phyloP scores from a whole-genome alignment of 345 rosid species.

The Moricandia moricandioides region DNA sequence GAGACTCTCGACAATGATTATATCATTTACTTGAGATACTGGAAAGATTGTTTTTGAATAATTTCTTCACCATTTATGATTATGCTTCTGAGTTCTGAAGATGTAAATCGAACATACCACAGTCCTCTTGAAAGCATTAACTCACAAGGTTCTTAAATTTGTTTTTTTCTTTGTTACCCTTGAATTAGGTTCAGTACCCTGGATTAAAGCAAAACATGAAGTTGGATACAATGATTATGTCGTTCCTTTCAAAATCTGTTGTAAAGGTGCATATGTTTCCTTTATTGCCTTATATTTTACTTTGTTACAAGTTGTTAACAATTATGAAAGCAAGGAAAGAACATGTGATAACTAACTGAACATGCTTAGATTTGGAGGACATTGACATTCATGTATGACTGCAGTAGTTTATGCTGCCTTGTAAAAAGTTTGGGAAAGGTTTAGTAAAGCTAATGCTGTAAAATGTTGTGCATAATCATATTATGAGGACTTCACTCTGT shows the following conservation, averaged over 20 bases:
- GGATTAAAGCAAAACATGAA: slow-evolving; percentile 70
- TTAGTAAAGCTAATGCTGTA: neutral
- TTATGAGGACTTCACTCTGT: neutral
- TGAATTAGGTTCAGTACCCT: slow-evolving; percentile 80
- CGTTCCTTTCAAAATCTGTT: slow-evolving; percentile 65
- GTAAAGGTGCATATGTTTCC: slow-evolving; percentile 46
- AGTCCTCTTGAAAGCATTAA: neutral
- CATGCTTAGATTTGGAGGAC: neutral
- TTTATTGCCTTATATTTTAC: neutral
- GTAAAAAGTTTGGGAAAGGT: neutral
- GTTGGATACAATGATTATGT: slow-evolving; percentile 69
- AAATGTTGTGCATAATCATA: neutral
- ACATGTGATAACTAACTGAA: neutral
- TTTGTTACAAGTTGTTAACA: slow-evolving; percentile 10
- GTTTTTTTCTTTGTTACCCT: too few species aligned
- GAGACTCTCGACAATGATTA: neutral
- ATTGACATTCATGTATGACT: too few species aligned
- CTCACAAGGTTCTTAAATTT: too few species aligned
- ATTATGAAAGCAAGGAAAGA: neutral
- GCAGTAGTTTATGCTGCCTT: neutral
- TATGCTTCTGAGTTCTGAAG: neutral
- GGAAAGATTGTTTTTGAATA: neutral
- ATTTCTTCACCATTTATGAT: neutral
- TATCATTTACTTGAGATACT: slow-evolving; percentile 4
- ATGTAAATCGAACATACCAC: neutral